phyloP scores from a whole-genome alignment of 495 filamentous ascomycete species.

The Hyaloscypha variabilis region DNA sequence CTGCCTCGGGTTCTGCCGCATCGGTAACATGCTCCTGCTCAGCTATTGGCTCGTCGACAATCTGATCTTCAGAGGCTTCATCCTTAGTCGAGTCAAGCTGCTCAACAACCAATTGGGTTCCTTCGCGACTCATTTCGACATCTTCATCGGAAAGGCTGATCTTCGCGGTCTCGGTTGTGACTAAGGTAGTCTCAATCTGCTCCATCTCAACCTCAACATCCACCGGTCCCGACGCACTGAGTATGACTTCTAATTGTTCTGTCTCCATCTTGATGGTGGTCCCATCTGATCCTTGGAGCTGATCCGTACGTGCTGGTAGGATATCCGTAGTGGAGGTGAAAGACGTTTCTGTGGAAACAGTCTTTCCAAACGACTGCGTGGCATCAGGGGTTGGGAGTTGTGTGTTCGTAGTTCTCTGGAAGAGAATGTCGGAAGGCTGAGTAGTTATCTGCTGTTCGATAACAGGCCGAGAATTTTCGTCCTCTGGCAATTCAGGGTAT shows the following conservation, averaged over 20 bases:
- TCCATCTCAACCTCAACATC: slow-evolving; percentile 2
- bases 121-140: background rate
- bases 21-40: background rate
- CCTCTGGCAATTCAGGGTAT: slow-evolving; percentile 11
- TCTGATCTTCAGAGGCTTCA: background rate
- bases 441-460: background rate
- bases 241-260: background rate
- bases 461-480: background rate
- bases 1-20: too few relatives aligned
- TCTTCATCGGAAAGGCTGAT: background rate
- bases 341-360: slow-evolving; percentile 13
- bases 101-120: background rate
- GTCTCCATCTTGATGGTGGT: background rate
- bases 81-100: background rate
- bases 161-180: background rate
- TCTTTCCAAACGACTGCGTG: slow-evolving; percentile 15
- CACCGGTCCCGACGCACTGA: background rate
- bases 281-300: background rate
- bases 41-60: background rate
- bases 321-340: slow-evolving; percentile 14
- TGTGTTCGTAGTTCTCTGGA: slow-evolving; percentile 26
- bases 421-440: background rate
- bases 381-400: slow-evolving; percentile 24
- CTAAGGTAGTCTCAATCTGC: background rate
- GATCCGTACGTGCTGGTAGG: background rate